A percentile compares a stretch with the other conserved stretches of the same genome.
Evolutionary conservation across 2,329 filamentous ascomycete genomes (phyloP).

Genomic region (Sporothrix protearum): DNA sequence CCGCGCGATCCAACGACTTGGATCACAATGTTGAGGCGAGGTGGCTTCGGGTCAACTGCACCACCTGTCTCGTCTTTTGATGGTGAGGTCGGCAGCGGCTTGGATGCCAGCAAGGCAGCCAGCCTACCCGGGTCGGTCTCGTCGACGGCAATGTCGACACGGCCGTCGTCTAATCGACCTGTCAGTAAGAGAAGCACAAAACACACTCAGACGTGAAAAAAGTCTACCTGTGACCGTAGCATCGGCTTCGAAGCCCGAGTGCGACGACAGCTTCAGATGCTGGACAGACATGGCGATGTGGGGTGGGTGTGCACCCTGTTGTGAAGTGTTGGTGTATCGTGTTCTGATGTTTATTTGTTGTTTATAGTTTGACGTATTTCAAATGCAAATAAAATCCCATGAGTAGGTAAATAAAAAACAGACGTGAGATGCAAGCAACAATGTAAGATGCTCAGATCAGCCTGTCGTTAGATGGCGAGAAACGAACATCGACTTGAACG

Average conservation of each 20-base stretch:
- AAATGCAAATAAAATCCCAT: neutral
- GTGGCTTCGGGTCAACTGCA: conserved; percentile 42
- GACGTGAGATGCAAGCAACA: neutral
- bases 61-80: conserved; percentile 17
- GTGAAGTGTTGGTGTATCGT: neutral
- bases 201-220: neutral
- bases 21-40: conserved; percentile 65
- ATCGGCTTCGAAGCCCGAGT: conserved; percentile 60
- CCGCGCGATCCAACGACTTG: conserved; percentile 72
- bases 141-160: conserved; percentile 76
- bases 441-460: neutral
- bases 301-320: neutral
- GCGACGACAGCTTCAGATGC: conserved; percentile 53
- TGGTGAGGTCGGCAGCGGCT: conserved; percentile 53
- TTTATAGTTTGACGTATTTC: neutral
- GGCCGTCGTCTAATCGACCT: conserved; percentile 59
- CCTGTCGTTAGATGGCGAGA: neutral
- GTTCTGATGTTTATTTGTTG: neutral
- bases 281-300: conserved; percentile 35
- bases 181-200: neutral
- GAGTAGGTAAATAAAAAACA: neutral
- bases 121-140: conserved; percentile 61
- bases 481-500: neutral
- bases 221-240: conserved; percentile 54
- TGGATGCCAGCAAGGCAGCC: conserved; percentile 62